Percentiles rank a stretch among this genome's conserved stretches.
phyloP scores from a whole-genome alignment of 2,329 filamentous ascomycete genomes.

The Sporothrix curviconia region DNA sequence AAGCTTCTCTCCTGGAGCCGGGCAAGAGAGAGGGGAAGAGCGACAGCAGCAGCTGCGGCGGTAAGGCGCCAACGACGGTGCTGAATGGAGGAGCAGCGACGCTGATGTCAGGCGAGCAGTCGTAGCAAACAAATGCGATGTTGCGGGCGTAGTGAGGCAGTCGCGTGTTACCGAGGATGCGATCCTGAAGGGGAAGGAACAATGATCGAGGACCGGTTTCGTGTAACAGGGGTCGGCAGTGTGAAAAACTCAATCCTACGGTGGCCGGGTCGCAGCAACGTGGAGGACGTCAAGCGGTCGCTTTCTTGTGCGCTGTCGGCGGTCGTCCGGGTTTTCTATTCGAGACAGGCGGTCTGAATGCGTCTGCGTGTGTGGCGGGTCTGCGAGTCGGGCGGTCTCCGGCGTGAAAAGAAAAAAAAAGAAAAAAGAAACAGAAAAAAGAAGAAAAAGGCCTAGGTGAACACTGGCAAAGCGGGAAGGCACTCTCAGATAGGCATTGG shows the following conservation, averaged over 20 bases:
- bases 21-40: too few relatives aligned
- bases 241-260: not conserved
- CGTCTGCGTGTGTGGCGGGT: not conserved
- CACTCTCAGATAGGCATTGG: not conserved
- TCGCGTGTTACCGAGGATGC: not conserved
- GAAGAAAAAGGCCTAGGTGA: too few relatives aligned
- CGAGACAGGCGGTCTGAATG: not conserved
- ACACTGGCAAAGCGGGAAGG: too few relatives aligned
- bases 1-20: too few relatives aligned
- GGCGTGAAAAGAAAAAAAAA: not conserved
- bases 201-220: not conserved
- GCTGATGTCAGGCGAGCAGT: not conserved
- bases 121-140: not conserved
- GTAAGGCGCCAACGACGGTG: not conserved
- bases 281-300: not conserved
- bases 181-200: not conserved
- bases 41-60: too few relatives aligned
- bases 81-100: not conserved
- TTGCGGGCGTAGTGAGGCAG: not conserved
- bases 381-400: not conserved
- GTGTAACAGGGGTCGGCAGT: not conserved
- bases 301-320: not conserved
- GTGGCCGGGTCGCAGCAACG: not conserved
- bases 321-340: not conserved
- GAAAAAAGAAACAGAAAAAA: not conserved